Conservation (phyloP, 208 protist genomes). For the Trypanosoma rangeli region DNA sequence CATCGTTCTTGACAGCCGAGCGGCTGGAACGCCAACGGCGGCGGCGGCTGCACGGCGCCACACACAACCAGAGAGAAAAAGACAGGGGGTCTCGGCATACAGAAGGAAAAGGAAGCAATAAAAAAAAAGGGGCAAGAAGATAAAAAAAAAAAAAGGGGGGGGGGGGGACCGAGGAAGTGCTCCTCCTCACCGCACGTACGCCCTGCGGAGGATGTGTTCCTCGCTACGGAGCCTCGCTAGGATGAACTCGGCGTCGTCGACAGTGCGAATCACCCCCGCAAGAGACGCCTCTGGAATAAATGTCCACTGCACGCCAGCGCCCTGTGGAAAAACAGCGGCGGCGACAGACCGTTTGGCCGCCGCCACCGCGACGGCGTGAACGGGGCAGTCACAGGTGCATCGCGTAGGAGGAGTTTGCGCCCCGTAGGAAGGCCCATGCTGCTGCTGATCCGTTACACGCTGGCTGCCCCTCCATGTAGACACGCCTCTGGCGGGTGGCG, state of each 20-base stretch:
- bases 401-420: neutral
- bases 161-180: neutral
- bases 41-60: too few species aligned
- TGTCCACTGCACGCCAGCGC: constrained; percentile 22
- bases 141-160: constrained; percentile 1
- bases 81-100: too few species aligned
- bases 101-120: neutral
- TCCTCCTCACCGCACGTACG: neutral
- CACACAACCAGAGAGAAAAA: too few species aligned
- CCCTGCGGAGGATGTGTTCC: constrained; percentile 12
- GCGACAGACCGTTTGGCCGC: neutral
- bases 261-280: constrained; percentile 23
- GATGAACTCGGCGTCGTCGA: constrained; percentile 33
- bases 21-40: too few species aligned
- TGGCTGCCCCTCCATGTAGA: neutral
- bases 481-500: neutral
- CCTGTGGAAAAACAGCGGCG: neutral
- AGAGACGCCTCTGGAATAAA: constrained; percentile 21
- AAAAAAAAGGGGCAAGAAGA: neutral
- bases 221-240: constrained; percentile 31
- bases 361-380: constrained; percentile 8
- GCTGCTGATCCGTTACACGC: neutral
- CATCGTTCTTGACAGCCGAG: too few species aligned
- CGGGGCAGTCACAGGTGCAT: constrained; percentile 9
- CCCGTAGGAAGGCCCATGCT: neutral